Percentiles rank a stretch among this genome's conserved stretches.
phyloP scores from a whole-genome alignment of 139 green algal species.

The Nannochloris sp. region DNA sequence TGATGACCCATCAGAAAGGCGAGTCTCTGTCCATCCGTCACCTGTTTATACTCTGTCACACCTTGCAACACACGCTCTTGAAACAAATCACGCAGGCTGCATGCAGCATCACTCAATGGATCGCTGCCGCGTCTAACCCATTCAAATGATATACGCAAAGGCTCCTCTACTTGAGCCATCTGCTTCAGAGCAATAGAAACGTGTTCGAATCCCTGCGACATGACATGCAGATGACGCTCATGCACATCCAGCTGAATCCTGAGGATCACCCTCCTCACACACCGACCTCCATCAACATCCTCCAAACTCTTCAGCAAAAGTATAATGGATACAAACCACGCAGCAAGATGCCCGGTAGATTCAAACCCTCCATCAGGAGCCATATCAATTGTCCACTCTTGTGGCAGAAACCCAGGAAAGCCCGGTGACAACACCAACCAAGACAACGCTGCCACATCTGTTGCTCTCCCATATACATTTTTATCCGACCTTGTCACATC shows the following conservation, averaged over 20 bases:
- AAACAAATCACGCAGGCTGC: background rate
- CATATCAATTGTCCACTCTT: background rate
- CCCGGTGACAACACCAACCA: background rate
- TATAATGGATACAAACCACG: background rate
- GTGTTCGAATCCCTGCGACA: background rate
- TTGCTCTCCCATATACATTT: background rate
- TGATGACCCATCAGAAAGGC: background rate
- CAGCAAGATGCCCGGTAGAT: background rate
- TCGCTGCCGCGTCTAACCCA: too few species aligned
- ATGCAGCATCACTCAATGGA: background rate
- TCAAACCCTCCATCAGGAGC: background rate
- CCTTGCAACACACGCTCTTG: background rate
- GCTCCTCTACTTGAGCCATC: too few species aligned
- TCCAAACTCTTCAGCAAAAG: background rate
- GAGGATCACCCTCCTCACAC: background rate
- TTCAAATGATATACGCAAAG: too few species aligned
- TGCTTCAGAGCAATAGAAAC: background rate
- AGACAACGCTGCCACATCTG: background rate
- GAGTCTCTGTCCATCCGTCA: background rate
- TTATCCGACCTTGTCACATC: too few species aligned
- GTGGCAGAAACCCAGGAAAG: background rate
- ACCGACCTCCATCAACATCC: background rate
- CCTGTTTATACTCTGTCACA: background rate
- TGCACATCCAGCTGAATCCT: background rate
- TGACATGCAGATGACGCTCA: background rate